These are phyloP conservation scores for Neonothopanus nambi DNA, from an alignment of 1,284 basidiomycete species.

Conservation along the genomic window DNA sequence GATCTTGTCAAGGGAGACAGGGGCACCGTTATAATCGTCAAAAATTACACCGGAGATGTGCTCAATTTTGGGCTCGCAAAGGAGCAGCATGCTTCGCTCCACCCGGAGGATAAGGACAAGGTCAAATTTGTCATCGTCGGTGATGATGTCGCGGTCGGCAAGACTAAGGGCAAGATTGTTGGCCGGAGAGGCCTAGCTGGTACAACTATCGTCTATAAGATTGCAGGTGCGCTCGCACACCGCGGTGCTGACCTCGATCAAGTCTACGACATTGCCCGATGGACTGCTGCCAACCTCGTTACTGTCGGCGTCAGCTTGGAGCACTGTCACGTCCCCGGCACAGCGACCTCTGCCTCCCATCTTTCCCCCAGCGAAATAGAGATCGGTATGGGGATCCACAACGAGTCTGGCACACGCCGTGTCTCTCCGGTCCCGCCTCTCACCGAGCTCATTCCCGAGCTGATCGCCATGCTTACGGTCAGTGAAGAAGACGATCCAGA, in stretches of 20 bases:
- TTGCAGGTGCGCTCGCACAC: conserved; percentile 83
- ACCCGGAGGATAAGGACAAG: conserved; percentile 65
- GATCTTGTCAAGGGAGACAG: conserved; percentile 53
- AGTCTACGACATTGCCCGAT: conserved; percentile 71
- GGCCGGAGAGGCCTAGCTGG: conserved; percentile 87
- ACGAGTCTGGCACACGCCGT: conserved; percentile 81
- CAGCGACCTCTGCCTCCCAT: conserved; percentile 59
- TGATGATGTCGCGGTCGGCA: conserved; percentile 89
- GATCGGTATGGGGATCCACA: conserved; percentile 91
- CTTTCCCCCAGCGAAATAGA: conserved; percentile 73
- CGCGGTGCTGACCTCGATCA: conserved; percentile 72
- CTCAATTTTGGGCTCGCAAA: conserved; percentile 92
- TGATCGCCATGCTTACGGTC: conserved; percentile 74
- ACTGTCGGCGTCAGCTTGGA: conserved; percentile 92
- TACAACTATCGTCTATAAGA: conserved; percentile 90
- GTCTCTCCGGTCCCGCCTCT: conserved; percentile 73
- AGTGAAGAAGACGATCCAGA: conserved; percentile 80
- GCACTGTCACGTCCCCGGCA: conserved; percentile 91
- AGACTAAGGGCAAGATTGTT: conserved; percentile 76
- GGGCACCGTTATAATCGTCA: conserved; percentile 27
- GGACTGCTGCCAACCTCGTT: conserved; percentile 65
- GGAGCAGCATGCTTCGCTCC: conserved; percentile 77
- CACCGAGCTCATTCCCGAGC: conserved; percentile 66
- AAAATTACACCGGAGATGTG: conserved; percentile 88
- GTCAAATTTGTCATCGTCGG: conserved; percentile 86